Evolutionary conservation across 306 rosid genomes (phyloP), one percentile per base, ranked within the genome.

Genomic region (Styphnolobium japonicum): DNA sequence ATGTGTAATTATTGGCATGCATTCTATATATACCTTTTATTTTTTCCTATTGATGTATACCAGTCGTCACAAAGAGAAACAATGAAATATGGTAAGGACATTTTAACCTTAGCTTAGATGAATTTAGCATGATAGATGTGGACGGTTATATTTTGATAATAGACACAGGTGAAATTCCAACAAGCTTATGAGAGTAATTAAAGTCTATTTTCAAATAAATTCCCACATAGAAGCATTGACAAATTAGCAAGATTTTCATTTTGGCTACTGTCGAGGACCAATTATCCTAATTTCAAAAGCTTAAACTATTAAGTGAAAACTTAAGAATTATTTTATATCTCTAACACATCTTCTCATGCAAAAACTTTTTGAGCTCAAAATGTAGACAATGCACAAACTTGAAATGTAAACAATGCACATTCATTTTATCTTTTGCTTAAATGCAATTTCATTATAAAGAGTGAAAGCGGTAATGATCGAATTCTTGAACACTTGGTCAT

Each of bases 1-100:
- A 65, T 25, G 36, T 60, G 19, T 40, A 60, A 70, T 71, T 76
- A 56, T 66, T 76, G 46, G 75, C 23, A 1, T 43, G 58, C 70
- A 23, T 27, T 3, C 3, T 6, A 48, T 34, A 34, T 5, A 4
- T 8, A 10, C 12, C 49, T 2, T 43, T 11, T 43, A n/a, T 14
- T 16, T 43, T 43, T 10, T 42, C 2, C 4, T 0, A 42, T 42
- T 42, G 48, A 10, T 21, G 25, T 6, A 51, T 11, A 57, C 37
- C 18, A 62, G 15, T n/a, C 43, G 15, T 66, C 10, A 39, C 4
- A 11, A 5, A 40, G 31, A 29, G 33, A 23, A 14, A 43, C 29
- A 18, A 21, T 67, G 31, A 22, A 65, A 40, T 12, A 66, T 14
- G 15, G 42, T 33, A 66, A 4, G n/a, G n/a, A 21, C 16, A 39